Base-by-base conservation (phyloP, 176 grass and related monocot species). In the Typha latifolia region DNA sequence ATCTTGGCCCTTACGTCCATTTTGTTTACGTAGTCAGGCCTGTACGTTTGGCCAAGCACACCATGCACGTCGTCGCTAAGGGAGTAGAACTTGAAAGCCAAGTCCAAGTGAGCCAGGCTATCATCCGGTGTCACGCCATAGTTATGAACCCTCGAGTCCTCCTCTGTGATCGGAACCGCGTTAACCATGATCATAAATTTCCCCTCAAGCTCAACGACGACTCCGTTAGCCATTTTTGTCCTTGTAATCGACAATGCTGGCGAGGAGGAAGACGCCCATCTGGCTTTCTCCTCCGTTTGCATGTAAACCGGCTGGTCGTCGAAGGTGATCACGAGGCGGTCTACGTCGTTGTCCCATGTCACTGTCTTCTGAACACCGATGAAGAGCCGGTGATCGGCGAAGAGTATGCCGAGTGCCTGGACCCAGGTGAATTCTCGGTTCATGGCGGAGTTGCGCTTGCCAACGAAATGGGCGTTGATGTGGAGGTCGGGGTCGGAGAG, bases 391-490 rank as follows among this genome's bases (percentile, higher is more conserved):
- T 90, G 87, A 52, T 80, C 21, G 32, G 76, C 67, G n/a, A 87
- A 81, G 29, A 64, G 66, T 19, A 91, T 11, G 12, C 77, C 89
- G 0, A 92, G 78, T 18, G 78, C 80, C 49, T 91, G 84, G 69
- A 91, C 84, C 87, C 83, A 90, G 31, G 83, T 83, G 87, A 90
- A 90, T 80, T 86, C 83, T 13, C 77, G 76, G 32, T 5, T 66
- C 7, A 75, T 51, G 8, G 23, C 56, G 1, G 78, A 48, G 74
- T 91, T 91, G 74, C 65, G 88, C 73, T 84, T 87, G 32, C 88
- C 88, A 67, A 87, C 84, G 78, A 91, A 87, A 78, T 84, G 88
- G 0, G 77, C 80, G 70, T 91, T 91, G 73, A 91, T 91, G 77
- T 91, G 88, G 16, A 91, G 67, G 74, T 78, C 23, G 9, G 51